A percentile compares a stretch with the other conserved stretches of the same genome.
Conservation (phyloP, 768 basidiomycete genomes). For the Amanita muscaria region DNA sequence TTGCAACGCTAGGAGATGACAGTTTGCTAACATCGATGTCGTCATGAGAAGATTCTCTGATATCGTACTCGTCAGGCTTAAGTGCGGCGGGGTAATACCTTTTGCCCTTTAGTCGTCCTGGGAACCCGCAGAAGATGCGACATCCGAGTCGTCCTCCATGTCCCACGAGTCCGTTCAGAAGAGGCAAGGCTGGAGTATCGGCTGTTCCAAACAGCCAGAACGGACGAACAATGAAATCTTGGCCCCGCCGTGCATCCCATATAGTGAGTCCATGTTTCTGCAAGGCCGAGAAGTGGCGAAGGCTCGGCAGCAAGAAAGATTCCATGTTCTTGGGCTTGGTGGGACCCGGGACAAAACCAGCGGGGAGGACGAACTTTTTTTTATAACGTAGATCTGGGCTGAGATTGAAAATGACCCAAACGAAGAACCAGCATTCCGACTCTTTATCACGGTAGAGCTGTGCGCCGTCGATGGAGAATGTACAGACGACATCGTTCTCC, state of each 20-base stretch:
- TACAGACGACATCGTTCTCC: conserved; percentile 24
- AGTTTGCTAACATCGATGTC: neutral
- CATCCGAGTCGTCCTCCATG: neutral
- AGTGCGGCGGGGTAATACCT: conserved; percentile 1
- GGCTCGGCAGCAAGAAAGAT: conserved; percentile 16
- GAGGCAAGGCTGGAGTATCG: neutral
- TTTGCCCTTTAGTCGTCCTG: conserved; percentile 1
- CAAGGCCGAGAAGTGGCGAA: neutral
- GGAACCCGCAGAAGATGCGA: neutral
- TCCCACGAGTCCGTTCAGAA: neutral
- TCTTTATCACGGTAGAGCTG: conserved; percentile 34
- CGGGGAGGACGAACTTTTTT: conserved; percentile 17
- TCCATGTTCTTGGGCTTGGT: conserved; percentile 21
- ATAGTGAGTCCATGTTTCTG: neutral
- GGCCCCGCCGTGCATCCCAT: neutral
- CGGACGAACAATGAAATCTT: neutral
- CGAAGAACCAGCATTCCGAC: conserved; percentile 34
- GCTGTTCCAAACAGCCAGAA: neutral
- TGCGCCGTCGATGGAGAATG: conserved; percentile 31
- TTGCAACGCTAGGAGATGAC: neutral
- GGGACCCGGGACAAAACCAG: conserved; percentile 21
- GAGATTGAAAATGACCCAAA: conserved; percentile 30
- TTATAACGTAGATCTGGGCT: conserved; percentile 18
- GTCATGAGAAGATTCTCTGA: neutral
- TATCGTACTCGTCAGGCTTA: neutral